Percentiles rank a stretch among this genome's conserved stretches.
These are phyloP conservation scores for Exophiala sp. DNA, from an alignment of 2,329 filamentous ascomycete species.

Conservation along the genomic window DNA sequence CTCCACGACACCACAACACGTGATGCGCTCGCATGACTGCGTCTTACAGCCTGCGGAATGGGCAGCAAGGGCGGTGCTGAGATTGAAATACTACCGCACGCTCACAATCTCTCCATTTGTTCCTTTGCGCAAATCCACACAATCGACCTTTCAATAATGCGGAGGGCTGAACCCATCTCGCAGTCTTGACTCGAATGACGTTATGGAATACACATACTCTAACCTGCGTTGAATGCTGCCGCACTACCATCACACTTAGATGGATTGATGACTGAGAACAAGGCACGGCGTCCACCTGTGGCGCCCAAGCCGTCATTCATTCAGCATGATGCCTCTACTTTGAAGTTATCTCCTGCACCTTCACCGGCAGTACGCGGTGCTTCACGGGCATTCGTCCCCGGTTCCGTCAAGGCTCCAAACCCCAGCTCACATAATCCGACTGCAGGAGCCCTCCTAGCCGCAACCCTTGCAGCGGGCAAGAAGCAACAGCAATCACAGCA, in stretches of 20 bases:
- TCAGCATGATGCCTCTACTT: conserved; percentile 13
- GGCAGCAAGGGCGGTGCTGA: too few relatives aligned
- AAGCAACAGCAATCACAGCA: conserved; percentile 7
- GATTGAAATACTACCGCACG: too few relatives aligned
- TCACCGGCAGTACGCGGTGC: conserved; percentile 26
- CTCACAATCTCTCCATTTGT: too few relatives aligned
- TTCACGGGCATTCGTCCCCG: conserved; percentile 23
- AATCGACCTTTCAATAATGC: conserved; percentile 1
- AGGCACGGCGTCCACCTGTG: conserved; percentile 27
- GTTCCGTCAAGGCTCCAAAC: conserved; percentile 12
- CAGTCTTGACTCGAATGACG: too few relatives aligned
- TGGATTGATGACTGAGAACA: conserved; percentile 28
- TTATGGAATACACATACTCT: not conserved
- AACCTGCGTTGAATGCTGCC: conserved; percentile 11
- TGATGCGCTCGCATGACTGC: too few relatives aligned
- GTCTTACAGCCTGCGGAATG: too few relatives aligned
- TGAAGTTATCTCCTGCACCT: conserved; percentile 14
- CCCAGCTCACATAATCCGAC: conserved; percentile 19
- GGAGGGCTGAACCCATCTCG: not conserved
- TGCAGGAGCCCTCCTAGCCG: conserved; percentile 23
- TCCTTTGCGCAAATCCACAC: not conserved
- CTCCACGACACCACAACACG: too few relatives aligned
- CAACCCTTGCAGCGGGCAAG: conserved; percentile 17
- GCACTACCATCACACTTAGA: conserved; percentile 10
- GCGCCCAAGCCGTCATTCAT: conserved; percentile 28